Conservation (phyloP, 306 rosid species). For the Trichosanthes truncata region DNA sequence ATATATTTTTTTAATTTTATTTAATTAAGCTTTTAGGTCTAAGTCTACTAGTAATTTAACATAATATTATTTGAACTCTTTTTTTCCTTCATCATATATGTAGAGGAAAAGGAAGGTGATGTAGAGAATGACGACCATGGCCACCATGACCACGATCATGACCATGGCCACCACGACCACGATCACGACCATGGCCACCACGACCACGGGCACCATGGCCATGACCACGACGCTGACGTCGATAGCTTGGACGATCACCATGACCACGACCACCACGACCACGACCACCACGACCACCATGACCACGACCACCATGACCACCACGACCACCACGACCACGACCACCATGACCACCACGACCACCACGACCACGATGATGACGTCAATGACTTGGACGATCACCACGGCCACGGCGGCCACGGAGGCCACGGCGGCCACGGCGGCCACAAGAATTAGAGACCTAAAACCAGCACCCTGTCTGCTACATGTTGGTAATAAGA, state of each 20-base stretch:
- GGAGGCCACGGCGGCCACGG: neutral
- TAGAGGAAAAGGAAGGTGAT: neutral
- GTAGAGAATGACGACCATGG: neutral
- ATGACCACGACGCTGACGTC: too few relatives aligned
- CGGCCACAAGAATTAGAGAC: neutral
- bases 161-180: neutral
- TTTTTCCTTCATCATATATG: neutral
- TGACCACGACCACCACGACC: neutral
- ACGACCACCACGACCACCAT: neutral
- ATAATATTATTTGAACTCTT: neutral
- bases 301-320: neutral
- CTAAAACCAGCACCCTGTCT: neutral
- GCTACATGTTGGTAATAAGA: neutral
- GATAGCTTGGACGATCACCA: too few relatives aligned
- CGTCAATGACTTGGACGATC: neutral
- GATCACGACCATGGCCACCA: neutral
- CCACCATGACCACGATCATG: neutral
- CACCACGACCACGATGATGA: neutral
- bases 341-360: neutral
- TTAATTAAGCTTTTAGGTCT: neutral
- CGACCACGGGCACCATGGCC: neutral
- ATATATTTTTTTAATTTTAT: neutral
- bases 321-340: neutral
- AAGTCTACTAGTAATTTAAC: neutral
- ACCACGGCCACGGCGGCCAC: neutral